Evolutionary conservation across 345 rosid genomes (phyloP).

Genomic region (Boechera retrofracta): DNA sequence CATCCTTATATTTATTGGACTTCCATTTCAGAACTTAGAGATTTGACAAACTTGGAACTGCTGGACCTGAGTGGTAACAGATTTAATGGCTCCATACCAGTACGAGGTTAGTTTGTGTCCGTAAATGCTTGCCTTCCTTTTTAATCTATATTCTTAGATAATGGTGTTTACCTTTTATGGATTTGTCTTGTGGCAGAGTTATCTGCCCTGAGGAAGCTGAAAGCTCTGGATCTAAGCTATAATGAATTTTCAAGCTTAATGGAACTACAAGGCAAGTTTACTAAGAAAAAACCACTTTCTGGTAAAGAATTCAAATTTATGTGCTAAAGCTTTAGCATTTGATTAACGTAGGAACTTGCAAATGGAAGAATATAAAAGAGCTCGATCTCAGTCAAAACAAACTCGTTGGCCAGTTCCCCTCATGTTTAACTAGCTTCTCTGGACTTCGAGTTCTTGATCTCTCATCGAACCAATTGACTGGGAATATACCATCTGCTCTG

Average conservation of each 20-base stretch:
- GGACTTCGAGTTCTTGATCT: background rate
- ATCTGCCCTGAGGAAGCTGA: background rate
- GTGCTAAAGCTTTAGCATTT: background rate
- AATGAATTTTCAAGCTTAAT: background rate
- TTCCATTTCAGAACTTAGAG: background rate
- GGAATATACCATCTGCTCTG: too few species aligned
- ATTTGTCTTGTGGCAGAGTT: background rate
- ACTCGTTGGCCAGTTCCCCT: background rate
- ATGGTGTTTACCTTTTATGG: background rate
- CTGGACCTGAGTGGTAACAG: conserved; percentile 14
- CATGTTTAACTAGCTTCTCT: background rate
- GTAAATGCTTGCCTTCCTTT: background rate
- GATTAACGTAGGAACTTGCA: background rate
- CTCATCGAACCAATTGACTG: too few species aligned
- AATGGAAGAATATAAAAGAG: conserved; percentile 24
- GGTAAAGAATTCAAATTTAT: background rate
- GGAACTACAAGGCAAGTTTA: conserved; percentile 24
- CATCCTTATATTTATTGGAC: background rate
- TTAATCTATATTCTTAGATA: background rate
- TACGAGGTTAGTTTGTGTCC: background rate
- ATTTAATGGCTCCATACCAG: background rate
- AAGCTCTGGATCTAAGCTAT: conserved; percentile 19
- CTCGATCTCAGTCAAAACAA: background rate
- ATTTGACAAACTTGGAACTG: conserved; percentile 28
- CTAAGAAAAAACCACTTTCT: background rate